A percentile compares a stretch with the other conserved stretches of the same genome.
phyloP scores from a whole-genome alignment of 495 filamentous ascomycete species.

The Lasiosphaeris hirsuta region DNA sequence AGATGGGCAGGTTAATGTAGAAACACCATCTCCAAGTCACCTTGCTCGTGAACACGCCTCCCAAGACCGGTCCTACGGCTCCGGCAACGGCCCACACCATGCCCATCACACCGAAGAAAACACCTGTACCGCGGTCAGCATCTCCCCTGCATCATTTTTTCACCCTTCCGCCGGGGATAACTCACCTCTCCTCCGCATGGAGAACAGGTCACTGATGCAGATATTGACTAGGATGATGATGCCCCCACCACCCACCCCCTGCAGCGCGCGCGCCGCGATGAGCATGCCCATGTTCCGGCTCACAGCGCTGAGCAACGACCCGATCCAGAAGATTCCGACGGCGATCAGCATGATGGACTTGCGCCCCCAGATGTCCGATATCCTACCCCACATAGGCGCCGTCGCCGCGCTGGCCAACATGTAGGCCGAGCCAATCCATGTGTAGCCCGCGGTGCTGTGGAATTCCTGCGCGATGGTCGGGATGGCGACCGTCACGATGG shows the following conservation, averaged over 20 bases:
- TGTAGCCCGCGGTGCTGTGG: constrained; percentile 62
- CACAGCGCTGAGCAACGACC: constrained; percentile 67
- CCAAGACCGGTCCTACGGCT: constrained; percentile 58
- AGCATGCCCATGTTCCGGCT: constrained; percentile 69
- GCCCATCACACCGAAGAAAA: constrained; percentile 52
- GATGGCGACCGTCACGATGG: constrained; percentile 37
- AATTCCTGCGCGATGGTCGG: constrained; percentile 64
- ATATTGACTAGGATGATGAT: constrained; percentile 79
- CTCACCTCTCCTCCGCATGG: constrained; percentile 57
- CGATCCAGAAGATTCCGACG: constrained; percentile 71
- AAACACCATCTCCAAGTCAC: constrained; percentile 66
- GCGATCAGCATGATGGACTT: constrained; percentile 75
- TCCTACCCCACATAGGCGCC: constrained; percentile 76
- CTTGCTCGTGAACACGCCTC: constrained; percentile 57
- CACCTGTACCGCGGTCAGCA: constrained; percentile 34
- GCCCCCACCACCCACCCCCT: constrained; percentile 82
- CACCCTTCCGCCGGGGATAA: constrained; percentile 3
- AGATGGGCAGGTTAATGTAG: constrained; percentile 77
- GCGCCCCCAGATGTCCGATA: constrained; percentile 82
- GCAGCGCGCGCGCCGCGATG: constrained; percentile 70
- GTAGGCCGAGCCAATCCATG: constrained; percentile 74
- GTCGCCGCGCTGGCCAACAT: constrained; percentile 65
- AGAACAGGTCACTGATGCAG: constrained; percentile 76
- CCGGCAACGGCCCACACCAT: constrained; percentile 53
- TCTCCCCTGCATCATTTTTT: constrained; percentile 7